Evolutionary conservation across 1,284 basidiomycete species (phyloP), one percentile per base, ranked within the genome.

Genomic region (Moesziomyces parantarcticus): DNA sequence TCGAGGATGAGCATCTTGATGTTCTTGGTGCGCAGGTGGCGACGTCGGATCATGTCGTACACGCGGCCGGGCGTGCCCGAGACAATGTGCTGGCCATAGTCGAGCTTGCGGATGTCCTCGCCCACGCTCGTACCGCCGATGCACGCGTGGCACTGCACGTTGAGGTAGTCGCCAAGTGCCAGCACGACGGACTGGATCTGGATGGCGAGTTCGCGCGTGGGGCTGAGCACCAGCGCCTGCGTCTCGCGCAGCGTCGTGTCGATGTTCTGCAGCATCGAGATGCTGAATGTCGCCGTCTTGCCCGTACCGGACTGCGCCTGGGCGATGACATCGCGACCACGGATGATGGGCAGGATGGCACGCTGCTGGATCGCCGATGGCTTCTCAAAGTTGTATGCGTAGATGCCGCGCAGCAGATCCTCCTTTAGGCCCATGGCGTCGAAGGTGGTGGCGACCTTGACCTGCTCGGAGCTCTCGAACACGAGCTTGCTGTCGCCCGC

Each of bases 1-100:
- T 99, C 97, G 46, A 99, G 90, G 63, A 97, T 91, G 65, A 99
- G 90, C 94, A 99, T 98, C 87, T 99, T 99, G 89, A 99, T 97
- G 86, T 98, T 97, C 74, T 95, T 90, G 50, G 97, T 99, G 57
- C 95, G 90, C 55, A 99, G 88, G 84, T 92, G 92, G 74, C 96
- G 89, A 76, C 97, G 89, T 66, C 95, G 90, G 87, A 99, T 99
- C 97, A 99, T 99, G 86, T 99, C 97, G 82, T 97, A 99, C 18
- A 99, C 97, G 82, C 97, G 92, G 10, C 97, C 97, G 18, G 97
- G 97, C 8, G 97, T 98, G 21, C 97, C 97, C 7, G 92, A 94
- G 32, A 99, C 95, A 71, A 99, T 92, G 84, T 99, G 97, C 81
- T 97, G 94, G 5, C 97, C 97, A 74, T 98, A 94, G 85, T 98